phyloP scores from a whole-genome alignment of 2,329 filamentous ascomycete species.

The Penicillium aurantiogriseum region DNA sequence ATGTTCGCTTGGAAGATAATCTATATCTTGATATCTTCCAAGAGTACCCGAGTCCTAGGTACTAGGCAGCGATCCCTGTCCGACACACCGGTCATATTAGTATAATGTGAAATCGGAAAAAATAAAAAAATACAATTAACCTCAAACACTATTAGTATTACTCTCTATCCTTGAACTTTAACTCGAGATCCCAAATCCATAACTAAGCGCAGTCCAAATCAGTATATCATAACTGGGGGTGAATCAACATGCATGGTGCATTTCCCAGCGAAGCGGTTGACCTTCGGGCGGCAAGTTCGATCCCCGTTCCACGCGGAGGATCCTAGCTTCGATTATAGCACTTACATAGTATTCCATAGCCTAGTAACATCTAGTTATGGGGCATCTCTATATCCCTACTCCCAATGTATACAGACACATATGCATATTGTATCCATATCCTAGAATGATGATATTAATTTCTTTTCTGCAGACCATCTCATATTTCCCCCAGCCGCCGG shows the following conservation, averaged over 20 bases:
- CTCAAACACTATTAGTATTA: not conserved
- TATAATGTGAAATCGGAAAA: not conserved
- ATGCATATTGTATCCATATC: not conserved
- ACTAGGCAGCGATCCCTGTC: not conserved
- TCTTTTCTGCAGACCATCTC: constrained; percentile 4
- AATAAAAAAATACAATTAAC: not conserved
- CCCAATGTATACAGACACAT: not conserved
- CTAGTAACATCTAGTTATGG: not conserved
- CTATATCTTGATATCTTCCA: not conserved
- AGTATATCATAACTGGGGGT: not conserved
- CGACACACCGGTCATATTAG: not conserved
- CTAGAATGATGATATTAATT: not conserved
- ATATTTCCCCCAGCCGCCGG: constrained; percentile 8
- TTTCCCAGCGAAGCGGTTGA: constrained; percentile 13
- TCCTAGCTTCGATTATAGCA: constrained; percentile 12
- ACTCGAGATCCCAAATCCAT: not conserved
- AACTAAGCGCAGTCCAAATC: not conserved
- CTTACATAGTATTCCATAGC: not conserved
- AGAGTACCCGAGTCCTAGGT: not conserved
- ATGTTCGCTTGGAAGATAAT: not conserved
- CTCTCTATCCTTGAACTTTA: not conserved
- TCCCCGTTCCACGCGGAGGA: constrained; percentile 14
- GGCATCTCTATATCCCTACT: not conserved
- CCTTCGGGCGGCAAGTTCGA: constrained; percentile 12
- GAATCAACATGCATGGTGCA: constrained; percentile 6